Evolutionary conservation across 192 early-diverging fungal species (phyloP), one percentile per base, ranked within the genome.

Genomic region (Phycomyces blakesleeanus): DNA sequence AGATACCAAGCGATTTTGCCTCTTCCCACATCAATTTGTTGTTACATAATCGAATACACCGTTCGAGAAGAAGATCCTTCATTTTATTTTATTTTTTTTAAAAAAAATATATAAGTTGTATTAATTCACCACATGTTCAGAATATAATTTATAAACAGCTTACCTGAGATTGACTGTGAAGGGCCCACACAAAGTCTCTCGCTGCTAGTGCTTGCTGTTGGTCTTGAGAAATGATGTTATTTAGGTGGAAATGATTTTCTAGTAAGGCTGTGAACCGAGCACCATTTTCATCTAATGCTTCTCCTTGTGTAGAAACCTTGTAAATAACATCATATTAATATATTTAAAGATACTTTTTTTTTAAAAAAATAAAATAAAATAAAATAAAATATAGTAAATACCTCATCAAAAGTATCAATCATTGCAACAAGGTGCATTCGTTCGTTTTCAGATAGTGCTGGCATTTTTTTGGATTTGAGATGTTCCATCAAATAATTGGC

Each of bases 141-240:
- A 21, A 12, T 4, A 49, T 20, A 2, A 14, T 10, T 9, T 0
- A 1, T 20, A 0, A 24, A 39, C 15, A 39, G 12, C 40, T 61
- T 76, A 85, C 90, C 78, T 97, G 95, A 7, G 94, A 97, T 61
- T 92, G 88, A 75, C 90, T 94, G 66, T 91, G 91, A 34, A 87
- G 80, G 4, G 89, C 97, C 92, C 92, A 97, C 55, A 70, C 68
- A 56, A 87, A 85, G 59, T 96, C 95, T 38, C 92, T 76, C 44
- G 82, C 85, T 16, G 71, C 70, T 24, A 87, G 70, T 64, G 75
- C 82, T 8, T 68, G 53, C 1, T 78, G 73, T 27, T 81, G 78
- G 3, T 59, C 67, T n/a, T 73, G 70, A 55, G 84, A 69, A 60
- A 86, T 66, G 69, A 71, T 81, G 59, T 64, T 76, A 27, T 77